Base-by-base conservation (phyloP, 805 yeast species). In the Ascoidea tarda region DNA sequence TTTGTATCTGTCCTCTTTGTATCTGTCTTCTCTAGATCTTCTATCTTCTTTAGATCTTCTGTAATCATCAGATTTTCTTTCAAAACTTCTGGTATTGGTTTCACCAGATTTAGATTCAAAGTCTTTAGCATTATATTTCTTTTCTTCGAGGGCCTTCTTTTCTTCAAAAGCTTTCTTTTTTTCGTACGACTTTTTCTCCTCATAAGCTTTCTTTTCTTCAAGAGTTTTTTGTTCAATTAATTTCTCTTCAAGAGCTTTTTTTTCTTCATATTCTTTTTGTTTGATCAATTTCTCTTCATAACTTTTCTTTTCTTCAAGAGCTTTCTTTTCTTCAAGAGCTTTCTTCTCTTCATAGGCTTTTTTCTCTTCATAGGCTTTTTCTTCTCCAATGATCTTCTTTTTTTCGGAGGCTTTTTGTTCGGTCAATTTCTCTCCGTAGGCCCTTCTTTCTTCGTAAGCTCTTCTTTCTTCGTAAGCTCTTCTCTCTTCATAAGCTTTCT, bases 141-240 rank as follows among this genome's bases (percentile, higher is more conserved):
- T 42, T 38, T 47, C 50, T 21, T 47, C 47, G 8, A 21, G 21
- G 4, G 45, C 45, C 45, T 42, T 42, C 12, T 10, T 12, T 42
- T 42, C 45, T 21, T 50, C 48, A 21, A 47, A 47, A 46, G 52
- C 6, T 48, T 44, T 45, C 12, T 21, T 51, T 1, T 49, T 49
- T 16, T 48, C 47, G 16, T 38, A 38, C 28, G 47, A 33, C n/a
- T 10, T 49, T 33, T 49, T 33, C 16, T 46, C 51, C 46, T 49
- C 46, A 6, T 6, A 2, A 8, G 46, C 31, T 6, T 52, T 50
- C 6, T 45, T 31, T 4, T 31, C 16, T 32, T 51, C 49, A 6
- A 8, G 3, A 2, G 28, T 5, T 5, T 38, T 50, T 48, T 51
- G 51, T 6, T 16, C 8, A 42, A n/a, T 45, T 45, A 14, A 33